Evolutionary conservation across 768 basidiomycete species (phyloP), one percentile per base, ranked within the genome.

Genomic region (Podaxis rugospora): DNA sequence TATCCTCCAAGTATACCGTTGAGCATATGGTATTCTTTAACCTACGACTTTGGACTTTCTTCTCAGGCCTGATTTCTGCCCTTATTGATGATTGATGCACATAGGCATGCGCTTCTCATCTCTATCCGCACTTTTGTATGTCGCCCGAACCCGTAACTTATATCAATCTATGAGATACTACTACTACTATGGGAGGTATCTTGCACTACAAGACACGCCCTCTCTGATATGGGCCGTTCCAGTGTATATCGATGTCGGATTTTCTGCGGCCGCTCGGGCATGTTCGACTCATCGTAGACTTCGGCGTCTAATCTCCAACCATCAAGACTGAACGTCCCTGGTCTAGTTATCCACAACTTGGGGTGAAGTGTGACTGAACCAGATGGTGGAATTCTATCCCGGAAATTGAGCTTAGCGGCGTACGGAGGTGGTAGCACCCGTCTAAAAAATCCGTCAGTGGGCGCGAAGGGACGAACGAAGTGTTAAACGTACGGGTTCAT

Each of bases 291-390:
- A 37, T 57, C n/a, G 35, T 28, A 25, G 23, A 75, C 61, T 53
- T 73, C 70, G 1, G 85, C 86, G 66, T 89, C 87, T 9, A 91
- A 65, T 42, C 74, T 76, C 92, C 93, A 96, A 4, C 82, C 81
- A 32, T 80, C 81, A 14, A 93, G 74, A 11, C 75, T 75, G 68
- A 91, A 89, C 23, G 78, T 77, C 11, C 90, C 90, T 32, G 90
- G 84, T 44, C 80, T 80, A 11, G 79, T 72, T 9, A 85, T 76
- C 80, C 86, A 89, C 2, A 93, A 70, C 52, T 75, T 81, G 1
- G 84, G 78, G 21, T 74, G 71, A 18, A 91, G 62, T 0, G 68
- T 71, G 11, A 71, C 69, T 2, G 75, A 71, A 60, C 81, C 74
- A 4, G 77, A 74, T 10, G 92, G 86, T 21, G 71, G 57, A 32